Evolutionary conservation across 1,284 basidiomycete genomes (phyloP), one percentile per base, ranked within the genome.

Genomic region (Xanthoconium separans): DNA sequence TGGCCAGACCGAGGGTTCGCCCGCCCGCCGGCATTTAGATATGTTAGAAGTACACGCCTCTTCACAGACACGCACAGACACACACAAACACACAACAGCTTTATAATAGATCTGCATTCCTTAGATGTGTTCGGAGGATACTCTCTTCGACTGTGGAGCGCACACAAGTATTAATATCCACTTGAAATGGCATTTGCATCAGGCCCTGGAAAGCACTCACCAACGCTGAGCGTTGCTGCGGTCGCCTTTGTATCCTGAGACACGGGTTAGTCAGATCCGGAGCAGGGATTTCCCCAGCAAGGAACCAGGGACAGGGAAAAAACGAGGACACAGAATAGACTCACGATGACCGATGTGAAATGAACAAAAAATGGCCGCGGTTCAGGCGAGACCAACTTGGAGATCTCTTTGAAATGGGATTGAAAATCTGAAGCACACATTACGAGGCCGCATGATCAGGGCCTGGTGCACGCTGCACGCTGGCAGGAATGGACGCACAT

Each of bases 261-360:
- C 39, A 64, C 44, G 34, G 27, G 27, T 4, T 61, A 44, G 33
- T 47, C 46, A 46, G 22, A 33, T 40, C 30, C 16, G 27, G 31
- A 36, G 45, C 39, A 45, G 40, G 42, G 16, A 24, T 50, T 57
- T 56, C 48, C 42, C 30, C 43, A 27, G 18, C n/a, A 40, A 22
- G 51, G 36, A 39, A 33, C 49, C 49, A 56, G 51, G 62, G 44
- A 58, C 53, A 50, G 39, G 45, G n/a, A 44, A 13, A 40, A 36
- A n/a, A 3, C 15, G 27, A 15, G 10, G 46, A 27, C 33, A 34
- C 34, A 44, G 39, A 20, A 56, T 29, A 57, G 40, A 71, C 67
- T 70, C 49, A 87, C 85, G 53, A 88, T 80, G 47, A 89, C 86
- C 51, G 87, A 86, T 34, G 88, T 91, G 44, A 87, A 76, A 73